These are phyloP conservation scores for Fusarium chaquense DNA, from an alignment of 2,329 filamentous ascomycete species.

Conservation along the genomic window DNA sequence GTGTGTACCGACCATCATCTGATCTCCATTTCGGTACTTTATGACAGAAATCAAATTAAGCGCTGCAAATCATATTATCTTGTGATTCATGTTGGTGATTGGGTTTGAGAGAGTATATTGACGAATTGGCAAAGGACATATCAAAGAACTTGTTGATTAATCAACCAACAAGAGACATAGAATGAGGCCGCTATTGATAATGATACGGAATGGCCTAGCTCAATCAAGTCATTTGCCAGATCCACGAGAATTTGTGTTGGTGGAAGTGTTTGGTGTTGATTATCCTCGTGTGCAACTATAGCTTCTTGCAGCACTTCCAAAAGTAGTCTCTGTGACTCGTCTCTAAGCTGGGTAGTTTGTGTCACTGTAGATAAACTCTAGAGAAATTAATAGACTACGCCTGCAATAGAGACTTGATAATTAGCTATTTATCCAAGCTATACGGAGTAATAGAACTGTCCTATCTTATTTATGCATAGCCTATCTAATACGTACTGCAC, in stretches of 20 bases:
- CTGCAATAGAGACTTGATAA: not conserved
- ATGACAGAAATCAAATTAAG: not conserved
- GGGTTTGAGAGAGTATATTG: not conserved
- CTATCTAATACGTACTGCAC: not conserved
- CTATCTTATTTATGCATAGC: not conserved
- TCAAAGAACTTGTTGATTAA: not conserved
- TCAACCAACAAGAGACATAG: not conserved
- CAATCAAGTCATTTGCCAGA: not conserved
- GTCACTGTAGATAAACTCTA: not conserved
- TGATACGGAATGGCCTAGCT: not conserved
- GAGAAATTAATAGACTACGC: not conserved
- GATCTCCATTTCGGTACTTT: not conserved
- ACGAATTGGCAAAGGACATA: not conserved
- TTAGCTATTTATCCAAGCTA: not conserved
- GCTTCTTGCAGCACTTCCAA: not conserved
- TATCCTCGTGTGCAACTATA: not conserved
- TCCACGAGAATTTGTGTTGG: not conserved
- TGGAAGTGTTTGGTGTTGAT: not conserved
- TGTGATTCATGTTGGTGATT: conserved; percentile 30
- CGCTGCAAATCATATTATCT: not conserved
- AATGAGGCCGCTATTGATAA: not conserved
- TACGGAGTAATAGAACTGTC: not conserved
- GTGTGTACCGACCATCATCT: not conserved
- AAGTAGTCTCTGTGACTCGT: not conserved
- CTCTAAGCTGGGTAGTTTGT: not conserved